Conservation (phyloP, 306 rosid species). For the Vigna nakashimae region DNA sequence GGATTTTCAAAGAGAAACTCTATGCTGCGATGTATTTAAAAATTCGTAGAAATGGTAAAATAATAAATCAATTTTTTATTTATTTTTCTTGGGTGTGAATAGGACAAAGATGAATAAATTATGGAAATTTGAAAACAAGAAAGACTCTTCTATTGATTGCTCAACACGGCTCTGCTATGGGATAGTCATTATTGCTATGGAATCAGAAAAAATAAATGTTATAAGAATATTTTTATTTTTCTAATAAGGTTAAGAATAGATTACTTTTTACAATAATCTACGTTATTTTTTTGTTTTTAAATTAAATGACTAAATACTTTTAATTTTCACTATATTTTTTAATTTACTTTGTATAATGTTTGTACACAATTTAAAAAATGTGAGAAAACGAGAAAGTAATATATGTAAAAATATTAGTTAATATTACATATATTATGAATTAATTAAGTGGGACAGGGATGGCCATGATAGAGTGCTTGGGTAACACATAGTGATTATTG, state of each 20-base stretch:
- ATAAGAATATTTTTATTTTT: neutral
- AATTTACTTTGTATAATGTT: neutral
- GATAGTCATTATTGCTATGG: neutral
- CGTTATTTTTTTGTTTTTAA: neutral
- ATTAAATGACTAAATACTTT: neutral
- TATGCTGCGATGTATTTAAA: too few relatives aligned
- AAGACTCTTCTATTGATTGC: neutral
- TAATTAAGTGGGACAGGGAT: neutral
- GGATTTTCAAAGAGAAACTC: too few relatives aligned
- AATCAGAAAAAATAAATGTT: neutral
- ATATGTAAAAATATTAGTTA: too few relatives aligned
- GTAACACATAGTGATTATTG: neutral
- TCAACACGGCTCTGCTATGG: neutral
- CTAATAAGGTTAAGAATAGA: too few relatives aligned
- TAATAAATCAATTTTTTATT: too few relatives aligned
- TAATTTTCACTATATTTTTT: neutral
- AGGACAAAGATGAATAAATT: neutral
- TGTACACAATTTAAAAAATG: neutral
- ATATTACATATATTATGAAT: too few relatives aligned
- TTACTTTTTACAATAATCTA: neutral
- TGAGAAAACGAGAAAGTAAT: neutral
- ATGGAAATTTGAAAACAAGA: neutral
- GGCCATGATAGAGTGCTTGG: neutral
- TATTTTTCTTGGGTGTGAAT: neutral
- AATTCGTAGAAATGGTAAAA: too few relatives aligned